Evolutionary conservation across 1,284 basidiomycete genomes (phyloP).

Genomic region (Ceratorhiza oryzae-sativae): DNA sequence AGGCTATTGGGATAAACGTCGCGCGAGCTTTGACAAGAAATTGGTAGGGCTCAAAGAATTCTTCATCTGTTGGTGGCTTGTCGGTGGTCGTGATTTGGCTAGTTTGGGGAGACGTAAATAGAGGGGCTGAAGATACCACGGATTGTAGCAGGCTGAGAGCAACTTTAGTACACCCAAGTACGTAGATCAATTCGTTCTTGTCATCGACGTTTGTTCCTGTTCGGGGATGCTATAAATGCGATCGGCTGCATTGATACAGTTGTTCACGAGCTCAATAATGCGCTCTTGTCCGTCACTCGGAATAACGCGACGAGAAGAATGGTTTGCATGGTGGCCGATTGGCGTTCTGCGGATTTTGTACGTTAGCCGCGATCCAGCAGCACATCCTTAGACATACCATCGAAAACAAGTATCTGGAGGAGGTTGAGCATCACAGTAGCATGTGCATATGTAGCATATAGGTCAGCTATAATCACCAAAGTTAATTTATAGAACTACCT

Average conservation of each 20-base stretch:
- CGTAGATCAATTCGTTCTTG: constrained; percentile 72
- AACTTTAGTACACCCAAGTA: constrained; percentile 82
- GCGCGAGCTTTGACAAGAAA: constrained; percentile 85
- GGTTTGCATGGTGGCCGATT: constrained; percentile 61
- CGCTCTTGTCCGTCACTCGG: constrained; percentile 75
- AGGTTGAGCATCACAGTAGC: constrained; percentile 81
- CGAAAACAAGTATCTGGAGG: constrained; percentile 77
- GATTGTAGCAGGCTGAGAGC: constrained; percentile 79
- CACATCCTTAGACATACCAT: constrained; percentile 63
- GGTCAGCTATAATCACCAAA: constrained; percentile 56
- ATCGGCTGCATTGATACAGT: constrained; percentile 66
- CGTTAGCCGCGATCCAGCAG: constrained; percentile 38
- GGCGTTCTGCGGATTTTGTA: constrained; percentile 61
- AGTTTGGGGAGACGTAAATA: constrained; percentile 89
- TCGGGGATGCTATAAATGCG: constrained; percentile 53
- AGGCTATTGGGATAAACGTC: constrained; percentile 71
- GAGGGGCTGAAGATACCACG: constrained; percentile 77
- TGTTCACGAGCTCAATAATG: constrained; percentile 67
- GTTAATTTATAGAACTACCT: constrained; percentile 32
- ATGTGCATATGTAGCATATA: constrained; percentile 65
- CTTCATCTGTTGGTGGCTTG: constrained; percentile 74
- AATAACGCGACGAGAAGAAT: constrained; percentile 80
- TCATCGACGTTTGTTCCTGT: constrained; percentile 58
- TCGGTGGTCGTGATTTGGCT: constrained; percentile 73
- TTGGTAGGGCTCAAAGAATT: constrained; percentile 84